Evolutionary conservation across 2,329 filamentous ascomycete genomes (phyloP), one percentile per base, ranked within the genome.

Genomic region (Zymoseptoria tritici): DNA sequence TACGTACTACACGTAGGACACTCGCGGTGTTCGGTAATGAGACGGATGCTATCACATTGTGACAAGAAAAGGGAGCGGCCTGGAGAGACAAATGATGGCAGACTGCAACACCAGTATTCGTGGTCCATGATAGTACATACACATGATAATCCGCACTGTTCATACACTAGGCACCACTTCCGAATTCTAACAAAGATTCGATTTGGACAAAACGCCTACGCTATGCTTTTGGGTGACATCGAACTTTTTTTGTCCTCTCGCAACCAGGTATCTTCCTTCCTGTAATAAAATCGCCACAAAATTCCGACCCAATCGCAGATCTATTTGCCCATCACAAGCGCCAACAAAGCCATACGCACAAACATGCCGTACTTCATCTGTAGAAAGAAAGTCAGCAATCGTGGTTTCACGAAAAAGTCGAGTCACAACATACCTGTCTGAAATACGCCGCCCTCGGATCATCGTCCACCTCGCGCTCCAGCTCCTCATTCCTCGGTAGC

Each of bases 361-460:
- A 97, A 97, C 70, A 99, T 84, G 69, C 94, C 94, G 78, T 97
- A 97, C 78, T 88, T 86, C 93, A 97, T 97, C 92, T 97, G 71
- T 60, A 13, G 13, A n/a, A 16, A 62, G 13, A 60, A 65, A 24
- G 51, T 36, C 49, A 19, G 54, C 49, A 70, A 42, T 51, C 57
- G 36, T 7, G 11, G 9, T 51, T 19, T 49, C 2, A 16, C 13
- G 22, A 42, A 8, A n/a, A 11, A 3, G 22, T n/a, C 5, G 54
- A 20, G 9, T 9, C 20, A 46, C 57, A 62, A 83, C 89, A 85
- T 79, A 96, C 93, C 89, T 99, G 94, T 89, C 94, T 86, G 79
- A 99, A 99, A 80, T 99, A 99, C 58, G 94, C 93, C 60, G 94
- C 94, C 69, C 94, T 81, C 74, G 95, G 91, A 79, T 99, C 94